A percentile compares a stretch with the other conserved stretches of the same genome.
Evolutionary conservation across 495 filamentous ascomycete genomes (phyloP).

Genomic region (Podospora pseudoanserina): DNA sequence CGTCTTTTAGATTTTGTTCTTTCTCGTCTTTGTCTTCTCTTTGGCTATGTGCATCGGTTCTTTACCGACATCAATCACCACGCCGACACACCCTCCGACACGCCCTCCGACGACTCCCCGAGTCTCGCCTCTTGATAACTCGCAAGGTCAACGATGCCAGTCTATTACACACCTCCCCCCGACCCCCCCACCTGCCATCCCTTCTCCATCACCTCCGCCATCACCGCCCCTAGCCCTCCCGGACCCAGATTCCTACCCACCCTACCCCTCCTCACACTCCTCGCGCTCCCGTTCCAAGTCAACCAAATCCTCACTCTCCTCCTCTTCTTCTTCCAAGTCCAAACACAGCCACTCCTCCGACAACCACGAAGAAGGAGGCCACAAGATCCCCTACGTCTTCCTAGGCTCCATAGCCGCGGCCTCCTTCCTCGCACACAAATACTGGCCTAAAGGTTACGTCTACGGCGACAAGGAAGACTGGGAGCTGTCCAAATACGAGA

Average conservation of each 20-base stretch:
- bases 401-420: slow-evolving; percentile 39
- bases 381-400: slow-evolving; percentile 36
- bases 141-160: slow-evolving; percentile 10
- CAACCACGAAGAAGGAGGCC: slow-evolving; percentile 11
- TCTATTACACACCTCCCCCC: slow-evolving; percentile 17
- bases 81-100: too few species aligned
- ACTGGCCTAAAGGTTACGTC: slow-evolving; percentile 40
- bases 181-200: neutral
- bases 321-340: slow-evolving; percentile 9
- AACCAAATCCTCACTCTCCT: slow-evolving; percentile 16
- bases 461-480: slow-evolving; percentile 41
- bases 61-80: neutral
- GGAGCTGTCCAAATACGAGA: slow-evolving; percentile 26
- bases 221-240: neutral
- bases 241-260: neutral
- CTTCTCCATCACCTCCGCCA: neutral
- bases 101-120: too few species aligned
- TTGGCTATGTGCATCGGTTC: too few species aligned
- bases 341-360: slow-evolving; percentile 9
- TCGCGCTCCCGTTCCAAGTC: slow-evolving; percentile 8
- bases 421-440: slow-evolving; percentile 35
- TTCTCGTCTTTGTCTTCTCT: neutral
- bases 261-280: neutral
- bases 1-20: neutral
- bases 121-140: neutral